These are phyloP conservation scores for Xylariaceae sp. DNA, from an alignment of 2,329 filamentous ascomycete species.

Conservation along the genomic window DNA sequence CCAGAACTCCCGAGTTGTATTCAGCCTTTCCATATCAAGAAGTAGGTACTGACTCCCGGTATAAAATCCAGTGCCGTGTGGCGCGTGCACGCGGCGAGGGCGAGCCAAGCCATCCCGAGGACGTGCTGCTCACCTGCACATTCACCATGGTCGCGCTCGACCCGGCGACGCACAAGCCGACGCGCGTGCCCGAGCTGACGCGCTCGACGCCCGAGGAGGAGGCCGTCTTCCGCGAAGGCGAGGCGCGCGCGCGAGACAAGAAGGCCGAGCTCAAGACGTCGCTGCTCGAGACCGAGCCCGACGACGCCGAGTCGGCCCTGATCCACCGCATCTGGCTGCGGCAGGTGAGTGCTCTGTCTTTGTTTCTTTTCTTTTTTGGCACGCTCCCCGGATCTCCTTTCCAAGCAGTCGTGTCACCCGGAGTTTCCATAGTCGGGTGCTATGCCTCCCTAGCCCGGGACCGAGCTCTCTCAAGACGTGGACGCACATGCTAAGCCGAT, in stretches of 20 bases:
- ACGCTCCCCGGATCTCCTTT: too few relatives aligned
- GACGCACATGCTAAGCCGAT: too few relatives aligned
- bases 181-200: slow-evolving; percentile 49
- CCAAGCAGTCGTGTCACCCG: too few relatives aligned
- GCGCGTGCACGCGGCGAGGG: slow-evolving; percentile 57
- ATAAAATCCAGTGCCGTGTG: slow-evolving; percentile 63
- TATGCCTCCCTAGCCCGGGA: too few relatives aligned
- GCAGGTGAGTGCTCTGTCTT: too few relatives aligned
- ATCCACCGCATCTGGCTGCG: slow-evolving; percentile 69
- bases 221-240: slow-evolving; percentile 53
- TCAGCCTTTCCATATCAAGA: too few relatives aligned
- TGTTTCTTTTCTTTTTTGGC: too few relatives aligned
- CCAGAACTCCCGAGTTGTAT: too few relatives aligned
- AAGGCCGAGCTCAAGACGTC: slow-evolving; percentile 55
- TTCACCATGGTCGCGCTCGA: slow-evolving; percentile 74
- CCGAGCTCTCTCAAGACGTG: too few relatives aligned
- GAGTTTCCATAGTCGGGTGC: too few relatives aligned
- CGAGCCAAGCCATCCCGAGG: slow-evolving; percentile 38
- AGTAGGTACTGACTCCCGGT: too few relatives aligned
- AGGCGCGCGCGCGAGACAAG: slow-evolving; percentile 50
- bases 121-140: slow-evolving; percentile 40
- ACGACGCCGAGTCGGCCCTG: slow-evolving; percentile 62
- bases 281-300: slow-evolving; percentile 59
- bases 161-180: slow-evolving; percentile 57
- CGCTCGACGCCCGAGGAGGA: slow-evolving; percentile 58